These are phyloP conservation scores for Trypanosoma mega DNA, from an alignment of 208 protist genomes.

Conservation along the genomic window DNA sequence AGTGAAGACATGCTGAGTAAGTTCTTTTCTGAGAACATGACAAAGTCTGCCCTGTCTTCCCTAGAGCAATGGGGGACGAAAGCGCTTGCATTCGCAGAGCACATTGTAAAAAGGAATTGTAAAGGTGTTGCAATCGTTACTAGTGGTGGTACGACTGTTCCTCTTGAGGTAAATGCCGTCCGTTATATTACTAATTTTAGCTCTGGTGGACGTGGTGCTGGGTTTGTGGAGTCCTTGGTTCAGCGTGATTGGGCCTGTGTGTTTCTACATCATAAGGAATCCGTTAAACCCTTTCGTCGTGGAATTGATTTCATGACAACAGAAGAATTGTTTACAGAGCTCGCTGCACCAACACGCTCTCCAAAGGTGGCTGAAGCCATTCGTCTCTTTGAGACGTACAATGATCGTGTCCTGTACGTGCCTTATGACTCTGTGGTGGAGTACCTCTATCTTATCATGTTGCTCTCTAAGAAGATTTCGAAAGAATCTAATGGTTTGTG, in stretches of 20 bases:
- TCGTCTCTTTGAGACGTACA: conserved; percentile 32
- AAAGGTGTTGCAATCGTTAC: conserved; percentile 74
- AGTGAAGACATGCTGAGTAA: conserved; percentile 13
- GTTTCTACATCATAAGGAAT: conserved; percentile 56
- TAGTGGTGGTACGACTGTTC: conserved; percentile 74
- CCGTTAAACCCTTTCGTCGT: conserved; percentile 60
- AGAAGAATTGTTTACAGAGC: conserved; percentile 45
- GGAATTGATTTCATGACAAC: conserved; percentile 46
- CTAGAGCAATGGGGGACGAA: conserved; percentile 34
- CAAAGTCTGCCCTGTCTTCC: conserved; percentile 10
- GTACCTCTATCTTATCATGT: conserved; percentile 71
- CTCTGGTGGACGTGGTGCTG: conserved; percentile 73
- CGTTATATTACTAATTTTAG: conserved; percentile 88
- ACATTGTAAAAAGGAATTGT: conserved; percentile 20
- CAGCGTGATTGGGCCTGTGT: conserved; percentile 71
- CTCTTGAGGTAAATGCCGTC: conserved; percentile 82
- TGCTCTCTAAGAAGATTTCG: conserved; percentile 43
- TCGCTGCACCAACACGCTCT: conserved; percentile 1
- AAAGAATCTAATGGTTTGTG: conserved; percentile 14
- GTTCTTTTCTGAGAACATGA: conserved; percentile 70
- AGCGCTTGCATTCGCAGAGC: conserved; percentile 36
- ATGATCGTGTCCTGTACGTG: conserved; percentile 43
- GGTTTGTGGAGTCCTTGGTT: conserved; percentile 56
- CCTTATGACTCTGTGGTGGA: conserved; percentile 78
- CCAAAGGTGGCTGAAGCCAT: background rate